These are phyloP conservation scores for Medicago arabica DNA, from an alignment of 306 rosid genomes.

Conservation along the genomic window DNA sequence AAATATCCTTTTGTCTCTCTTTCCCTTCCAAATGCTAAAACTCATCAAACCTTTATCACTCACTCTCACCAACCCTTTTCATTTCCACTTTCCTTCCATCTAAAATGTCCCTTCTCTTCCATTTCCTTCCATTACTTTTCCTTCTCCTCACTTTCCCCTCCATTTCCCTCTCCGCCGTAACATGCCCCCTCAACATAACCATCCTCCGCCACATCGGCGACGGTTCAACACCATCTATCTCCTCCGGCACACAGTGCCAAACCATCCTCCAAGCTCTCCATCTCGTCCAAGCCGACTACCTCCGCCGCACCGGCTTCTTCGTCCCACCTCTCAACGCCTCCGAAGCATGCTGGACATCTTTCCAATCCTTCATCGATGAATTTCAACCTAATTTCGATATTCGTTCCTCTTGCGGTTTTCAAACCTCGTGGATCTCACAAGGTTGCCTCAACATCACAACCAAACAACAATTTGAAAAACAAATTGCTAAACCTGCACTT, in stretches of 20 bases:
- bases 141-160: conserved; percentile 15
- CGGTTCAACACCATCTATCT: conserved; percentile 31
- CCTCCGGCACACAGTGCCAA: conserved; percentile 47
- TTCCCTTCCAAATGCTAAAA: neutral
- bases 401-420: conserved; percentile 42
- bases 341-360: conserved; percentile 35
- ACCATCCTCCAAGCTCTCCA: conserved; percentile 66
- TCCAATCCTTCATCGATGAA: conserved; percentile 42
- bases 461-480: conserved; percentile 44
- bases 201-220: conserved; percentile 55
- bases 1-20: neutral
- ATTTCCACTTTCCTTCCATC: neutral
- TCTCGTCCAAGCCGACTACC: conserved; percentile 68
- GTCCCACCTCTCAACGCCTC: conserved; percentile 51
- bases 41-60: neutral
- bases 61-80: neutral
- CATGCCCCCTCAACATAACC: conserved; percentile 82
- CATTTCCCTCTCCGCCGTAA: conserved; percentile 18
- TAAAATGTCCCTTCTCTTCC: conserved; percentile 33
- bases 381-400: conserved; percentile 13
- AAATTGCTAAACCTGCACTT: neutral
- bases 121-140: conserved; percentile 22
- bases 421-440: conserved; percentile 53
- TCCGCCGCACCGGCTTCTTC: conserved; percentile 58
- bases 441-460: conserved; percentile 86